Percentiles rank a stretch among this genome's conserved stretches.
phyloP scores from a whole-genome alignment of 1,139 yeast species.

The Saccharomyces hybrid region DNA sequence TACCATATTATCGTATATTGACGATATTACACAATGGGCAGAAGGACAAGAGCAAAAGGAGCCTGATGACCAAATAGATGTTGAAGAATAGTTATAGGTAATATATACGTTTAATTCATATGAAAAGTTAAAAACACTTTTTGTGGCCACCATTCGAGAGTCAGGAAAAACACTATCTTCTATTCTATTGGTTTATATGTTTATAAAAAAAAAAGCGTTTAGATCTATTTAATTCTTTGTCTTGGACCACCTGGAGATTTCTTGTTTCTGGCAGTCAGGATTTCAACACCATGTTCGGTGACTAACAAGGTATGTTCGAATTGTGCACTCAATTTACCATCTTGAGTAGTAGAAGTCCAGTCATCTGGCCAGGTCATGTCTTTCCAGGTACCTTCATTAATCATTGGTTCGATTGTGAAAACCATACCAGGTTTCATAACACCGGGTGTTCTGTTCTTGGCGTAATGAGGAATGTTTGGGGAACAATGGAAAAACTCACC shows the following conservation, averaged over 20 bases:
- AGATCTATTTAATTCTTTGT: conserved; percentile 40
- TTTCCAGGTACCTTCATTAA: conserved; percentile 75
- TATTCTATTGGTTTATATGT: background rate
- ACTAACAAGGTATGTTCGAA: conserved; percentile 90
- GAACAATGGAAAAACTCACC: conserved; percentile 83
- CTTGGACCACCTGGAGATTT: conserved; percentile 86
- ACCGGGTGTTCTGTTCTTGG: conserved; percentile 88
- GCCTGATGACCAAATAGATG: conserved; percentile 70
- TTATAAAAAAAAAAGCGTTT: background rate
- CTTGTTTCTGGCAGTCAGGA: conserved; percentile 73
- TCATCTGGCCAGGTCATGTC: conserved; percentile 95
- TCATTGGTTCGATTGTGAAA: conserved; percentile 98
- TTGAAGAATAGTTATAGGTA: conserved; percentile 36
- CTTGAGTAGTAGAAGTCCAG: conserved; percentile 91
- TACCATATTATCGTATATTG: conserved; percentile 83
- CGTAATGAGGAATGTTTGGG: conserved; percentile 93
- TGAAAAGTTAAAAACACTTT: background rate
- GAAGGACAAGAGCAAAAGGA: conserved; percentile 96
- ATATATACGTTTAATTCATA: background rate
- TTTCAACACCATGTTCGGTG: conserved; percentile 91
- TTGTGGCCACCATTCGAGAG: no score
- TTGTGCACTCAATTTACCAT: conserved; percentile 87
- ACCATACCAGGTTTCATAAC: conserved; percentile 94
- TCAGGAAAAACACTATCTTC: no score
- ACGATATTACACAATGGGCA: conserved; percentile 96